A percentile compares a stretch with the other conserved stretches of the same genome.
These are phyloP conservation scores for Agaricus blazei DNA, from an alignment of 768 basidiomycete species.

Conservation along the genomic window DNA sequence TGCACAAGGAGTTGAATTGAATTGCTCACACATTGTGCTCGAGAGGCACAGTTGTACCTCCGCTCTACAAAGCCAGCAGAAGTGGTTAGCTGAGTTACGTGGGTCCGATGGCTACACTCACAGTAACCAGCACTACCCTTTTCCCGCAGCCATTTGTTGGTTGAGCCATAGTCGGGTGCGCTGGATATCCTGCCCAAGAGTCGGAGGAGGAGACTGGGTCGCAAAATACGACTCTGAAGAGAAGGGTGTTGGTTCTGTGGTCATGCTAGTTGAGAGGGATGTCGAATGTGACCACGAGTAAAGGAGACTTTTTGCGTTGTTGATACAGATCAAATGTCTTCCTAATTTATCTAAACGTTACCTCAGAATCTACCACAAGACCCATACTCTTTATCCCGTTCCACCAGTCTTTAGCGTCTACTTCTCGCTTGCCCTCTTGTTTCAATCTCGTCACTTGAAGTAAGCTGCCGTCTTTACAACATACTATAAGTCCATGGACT, in stretches of 20 bases:
- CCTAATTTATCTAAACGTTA: conserved; percentile 7
- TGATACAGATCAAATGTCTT: conserved; percentile 3
- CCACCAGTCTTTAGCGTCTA: conserved; percentile 72
- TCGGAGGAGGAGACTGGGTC: conserved; percentile 75
- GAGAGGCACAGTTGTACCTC: conserved; percentile 95
- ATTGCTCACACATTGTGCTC: conserved; percentile 96
- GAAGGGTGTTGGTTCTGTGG: conserved; percentile 44
- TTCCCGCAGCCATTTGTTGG: conserved; percentile 56
- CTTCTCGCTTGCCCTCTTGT: conserved; percentile 50
- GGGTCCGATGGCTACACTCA: conserved; percentile 31
- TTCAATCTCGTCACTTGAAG: conserved; percentile 54
- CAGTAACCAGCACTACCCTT: conserved; percentile 91
- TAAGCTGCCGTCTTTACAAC: conserved; percentile 48
- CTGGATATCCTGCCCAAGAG: conserved; percentile 63
- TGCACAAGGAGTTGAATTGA: conserved; percentile 18
- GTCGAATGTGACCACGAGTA: not conserved
- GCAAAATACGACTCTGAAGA: conserved; percentile 89
- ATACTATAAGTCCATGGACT: conserved; percentile 38
- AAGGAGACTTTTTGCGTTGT: not conserved
- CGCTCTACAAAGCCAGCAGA: conserved; percentile 59
- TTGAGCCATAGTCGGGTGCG: conserved; percentile 65
- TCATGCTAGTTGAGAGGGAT: conserved; percentile 16
- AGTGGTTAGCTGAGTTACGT: conserved; percentile 1
- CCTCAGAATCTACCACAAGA: conserved; percentile 5
- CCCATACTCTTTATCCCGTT: conserved; percentile 46